Evolutionary conservation across 164 flowering plant genomes (phyloP), one percentile per base, ranked within the genome.

Genomic region (Hamamelis virginiana): DNA sequence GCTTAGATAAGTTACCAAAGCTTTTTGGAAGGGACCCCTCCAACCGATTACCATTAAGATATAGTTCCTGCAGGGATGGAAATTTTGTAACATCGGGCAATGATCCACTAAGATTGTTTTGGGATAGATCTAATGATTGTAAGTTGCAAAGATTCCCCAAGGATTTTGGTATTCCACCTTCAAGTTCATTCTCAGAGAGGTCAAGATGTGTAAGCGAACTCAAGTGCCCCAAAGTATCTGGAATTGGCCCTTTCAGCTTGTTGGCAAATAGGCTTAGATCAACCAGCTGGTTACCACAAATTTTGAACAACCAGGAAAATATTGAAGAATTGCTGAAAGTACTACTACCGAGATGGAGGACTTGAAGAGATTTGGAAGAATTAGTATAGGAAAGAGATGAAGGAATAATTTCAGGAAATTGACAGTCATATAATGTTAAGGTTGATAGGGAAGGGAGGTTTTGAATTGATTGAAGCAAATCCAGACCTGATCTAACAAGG

Each of bases 361-460:
- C 15, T 8, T 11, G 27, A 9, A 75, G 62, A 16, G 75, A 59
- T 33, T 56, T 33, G 41, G 41, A 33, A 33, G 41, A 33, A 33
- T 33, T 33, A 33, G 6, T 33, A 33, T 2, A 6, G 6, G 46
- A 9, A 1, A 75, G 9, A 12, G 46, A 18, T 26, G 15, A 9
- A 10, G 76, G 62, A 38, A 47, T 65, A 16, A 10, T 13, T 1
- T 56, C 16, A 46, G 9, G 19, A 46, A 80, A 70, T 9, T 18
- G 1, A 59, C 76, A 77, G 6, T 0, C 0, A 6, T 59, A 22
- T 0, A 80, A 27, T 0, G 4, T 23, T 23, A 80, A 55, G 15
- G 22, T 59, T 25, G 16, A 15, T 59, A 80, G 66, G 21, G 57
- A 67, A 59, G 75, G 69, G 8, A 75, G 73, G 18, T 1, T 62